Conservation (phyloP, 257 asterid species). For the Salvia hispanica region DNA sequence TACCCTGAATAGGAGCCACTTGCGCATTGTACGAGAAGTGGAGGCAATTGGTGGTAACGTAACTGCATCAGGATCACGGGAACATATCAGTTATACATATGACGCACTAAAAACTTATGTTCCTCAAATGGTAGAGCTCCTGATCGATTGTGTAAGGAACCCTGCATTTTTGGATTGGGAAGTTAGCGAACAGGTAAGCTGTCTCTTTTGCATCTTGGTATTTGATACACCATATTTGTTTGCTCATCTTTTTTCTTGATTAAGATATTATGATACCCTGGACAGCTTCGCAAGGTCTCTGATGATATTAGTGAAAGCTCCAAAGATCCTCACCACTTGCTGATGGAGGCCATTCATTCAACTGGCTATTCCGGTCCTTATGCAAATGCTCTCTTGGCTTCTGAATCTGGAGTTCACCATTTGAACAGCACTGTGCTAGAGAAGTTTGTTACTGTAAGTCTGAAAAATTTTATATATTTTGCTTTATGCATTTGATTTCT, state of each 20-base stretch:
- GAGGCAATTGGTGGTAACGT: constrained; percentile 91
- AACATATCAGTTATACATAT: constrained; percentile 71
- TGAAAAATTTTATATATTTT: background rate
- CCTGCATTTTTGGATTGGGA: constrained; percentile 95
- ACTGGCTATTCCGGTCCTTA: constrained; percentile 76
- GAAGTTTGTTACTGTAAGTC: constrained; percentile 71
- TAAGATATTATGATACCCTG: constrained; percentile 22
- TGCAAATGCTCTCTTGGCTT: constrained; percentile 66
- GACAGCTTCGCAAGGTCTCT: constrained; percentile 65
- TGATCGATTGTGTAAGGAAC: constrained; percentile 71
- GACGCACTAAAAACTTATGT: constrained; percentile 73
- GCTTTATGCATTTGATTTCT: constrained; percentile 5
- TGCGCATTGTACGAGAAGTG: constrained; percentile 77
- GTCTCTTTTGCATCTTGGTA: constrained; percentile 15
- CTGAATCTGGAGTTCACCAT: constrained; percentile 53
- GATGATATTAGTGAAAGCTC: constrained; percentile 65
- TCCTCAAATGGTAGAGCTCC: constrained; percentile 89
- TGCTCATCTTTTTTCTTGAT: constrained; percentile 15
- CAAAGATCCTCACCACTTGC: constrained; percentile 74
- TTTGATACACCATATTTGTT: background rate
- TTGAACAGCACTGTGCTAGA: constrained; percentile 63
- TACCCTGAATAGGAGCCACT: constrained; percentile 69
- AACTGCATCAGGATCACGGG: constrained; percentile 66
- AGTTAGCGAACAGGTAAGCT: constrained; percentile 79
- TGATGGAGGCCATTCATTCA: constrained; percentile 81